These are phyloP conservation scores for Sphaerulina vaccinii DNA, from an alignment of 2,329 filamentous ascomycete species.

Conservation along the genomic window DNA sequence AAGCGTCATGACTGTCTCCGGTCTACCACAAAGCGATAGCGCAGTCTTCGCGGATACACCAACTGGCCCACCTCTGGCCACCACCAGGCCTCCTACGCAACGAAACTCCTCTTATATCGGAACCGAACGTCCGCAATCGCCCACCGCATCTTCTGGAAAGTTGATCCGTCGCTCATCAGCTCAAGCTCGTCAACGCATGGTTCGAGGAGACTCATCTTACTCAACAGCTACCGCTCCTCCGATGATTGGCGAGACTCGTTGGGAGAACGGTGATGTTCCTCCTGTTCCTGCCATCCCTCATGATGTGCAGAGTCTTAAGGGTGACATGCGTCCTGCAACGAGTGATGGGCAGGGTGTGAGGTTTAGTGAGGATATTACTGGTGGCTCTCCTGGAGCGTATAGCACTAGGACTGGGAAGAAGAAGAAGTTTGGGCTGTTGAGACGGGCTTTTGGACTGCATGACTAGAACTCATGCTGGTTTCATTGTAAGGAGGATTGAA, in stretches of 20 bases:
- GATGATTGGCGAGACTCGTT: constrained; percentile 36
- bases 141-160: constrained; percentile 36
- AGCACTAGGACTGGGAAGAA: constrained; percentile 46
- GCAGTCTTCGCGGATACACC: constrained; percentile 3
- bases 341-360: constrained; percentile 33
- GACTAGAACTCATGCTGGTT: constrained; percentile 40
- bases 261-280: constrained; percentile 46
- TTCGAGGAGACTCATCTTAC: constrained; percentile 28
- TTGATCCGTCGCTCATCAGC: constrained; percentile 34
- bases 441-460: constrained; percentile 63
- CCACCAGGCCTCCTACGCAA: constrained; percentile 28
- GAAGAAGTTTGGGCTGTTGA: constrained; percentile 68
- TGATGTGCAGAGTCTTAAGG: constrained; percentile 13
- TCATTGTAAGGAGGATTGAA: too few species aligned
- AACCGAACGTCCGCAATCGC: constrained; percentile 56
- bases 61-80: constrained; percentile 12
- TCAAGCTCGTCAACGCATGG: constrained; percentile 19
- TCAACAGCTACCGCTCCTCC: constrained; percentile 31
- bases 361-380: constrained; percentile 17
- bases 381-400: constrained; percentile 32
- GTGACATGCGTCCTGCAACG: constrained; percentile 33
- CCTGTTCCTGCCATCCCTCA: constrained; percentile 29
- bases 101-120: not conserved
- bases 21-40: constrained; percentile 9
- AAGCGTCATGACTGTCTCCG: constrained; percentile 25